Base-by-base conservation (phyloP, 257 asterid species). In the Nicotiana tabacum region DNA sequence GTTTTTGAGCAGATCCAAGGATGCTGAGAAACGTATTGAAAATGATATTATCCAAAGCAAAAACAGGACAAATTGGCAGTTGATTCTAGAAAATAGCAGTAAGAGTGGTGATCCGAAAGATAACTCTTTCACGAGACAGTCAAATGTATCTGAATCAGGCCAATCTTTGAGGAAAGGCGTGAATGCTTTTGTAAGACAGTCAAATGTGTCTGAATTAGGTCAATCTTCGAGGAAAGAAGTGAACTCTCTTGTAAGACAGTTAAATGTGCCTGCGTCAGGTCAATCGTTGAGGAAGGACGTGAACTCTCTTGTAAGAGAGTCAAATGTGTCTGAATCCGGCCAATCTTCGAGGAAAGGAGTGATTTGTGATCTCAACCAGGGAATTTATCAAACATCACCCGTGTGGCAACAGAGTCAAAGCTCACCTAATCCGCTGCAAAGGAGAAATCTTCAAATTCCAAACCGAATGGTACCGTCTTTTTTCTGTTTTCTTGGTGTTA, bases 1-100 rank as follows among this genome's bases (percentile, higher is more conserved):
- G 78, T 88, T 97, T 16, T 84, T 91, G 51, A 81, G 83, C 84
- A 89, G 87, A 87, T 90, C 56, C 80, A 68, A 48, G 77, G 57
- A 24, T 83, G 86, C 37, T 18, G 15, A 67, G 64, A 67, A 84
- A 78, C 84, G 60, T 76, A 17, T 76, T 83, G 85, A 77, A 80
- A 72, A 68, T 72, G 55, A 57, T 17, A 69, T 64, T 18, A 17
- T 56, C 66, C 83, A 46, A 46, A 80, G 30, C 2, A 35, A 48
- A 13, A 65, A 1, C 35, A 61, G 11, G 4, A 33, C 43, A 18
- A 30, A 66, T 76, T 65, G 70, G 6, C 62, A 51, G 32, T 67
- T 53, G 39, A 29, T 21, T 56, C 62, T 77, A 74, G 32, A 61
- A 15, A 86, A 66, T 37, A 67, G 53, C 13, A 58, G 53, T 80